Percentiles rank a stretch among this genome's conserved stretches.
These are phyloP conservation scores for Mariannaea elegans DNA, from an alignment of 2,329 filamentous ascomycete genomes.

Conservation along the genomic window DNA sequence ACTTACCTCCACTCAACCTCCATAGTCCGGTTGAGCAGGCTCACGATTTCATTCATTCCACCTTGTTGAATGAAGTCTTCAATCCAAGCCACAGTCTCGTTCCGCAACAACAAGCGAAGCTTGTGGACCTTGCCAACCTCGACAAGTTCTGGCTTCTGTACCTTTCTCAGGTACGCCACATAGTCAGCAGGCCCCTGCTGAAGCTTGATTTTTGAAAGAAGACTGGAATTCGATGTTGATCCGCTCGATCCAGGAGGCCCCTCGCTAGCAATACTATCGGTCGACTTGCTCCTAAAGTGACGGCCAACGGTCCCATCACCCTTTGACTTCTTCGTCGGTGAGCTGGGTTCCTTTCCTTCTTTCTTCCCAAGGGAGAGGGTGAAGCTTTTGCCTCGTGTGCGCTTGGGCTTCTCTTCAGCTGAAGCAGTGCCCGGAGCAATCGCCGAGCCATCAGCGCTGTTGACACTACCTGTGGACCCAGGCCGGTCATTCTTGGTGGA, in stretches of 20 bases:
- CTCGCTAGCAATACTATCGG: conserved; percentile 72
- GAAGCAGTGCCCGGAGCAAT: conserved; percentile 51
- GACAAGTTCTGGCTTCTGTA: conserved; percentile 81
- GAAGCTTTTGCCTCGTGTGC: conserved; percentile 67
- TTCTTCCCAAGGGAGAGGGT: conserved; percentile 73
- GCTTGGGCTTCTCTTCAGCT: conserved; percentile 60
- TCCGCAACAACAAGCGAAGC: conserved; percentile 84
- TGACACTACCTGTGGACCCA: conserved; percentile 55
- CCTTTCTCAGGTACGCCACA: conserved; percentile 83
- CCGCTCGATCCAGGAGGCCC: conserved; percentile 61
- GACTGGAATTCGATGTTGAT: conserved; percentile 63
- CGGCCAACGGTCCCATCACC: conserved; percentile 69
- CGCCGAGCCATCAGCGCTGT: conserved; percentile 45
- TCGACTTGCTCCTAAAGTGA: conserved; percentile 76
- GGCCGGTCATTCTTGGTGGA: conserved; percentile 57
- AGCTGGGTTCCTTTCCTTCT: conserved; percentile 70
- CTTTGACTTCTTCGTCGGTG: conserved; percentile 79
- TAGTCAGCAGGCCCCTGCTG: conserved; percentile 83
- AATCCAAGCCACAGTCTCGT: conserved; percentile 96
- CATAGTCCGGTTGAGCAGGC: conserved; percentile 89
- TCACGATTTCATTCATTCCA: conserved; percentile 92
- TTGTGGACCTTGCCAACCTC: conserved; percentile 98
- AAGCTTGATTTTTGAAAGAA: conserved; percentile 76
- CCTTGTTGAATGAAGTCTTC: conserved; percentile 89
- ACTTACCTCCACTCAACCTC: conserved; percentile 92